Evolutionary conservation across 805 yeast genomes (phyloP), one percentile per base, ranked within the genome.

Genomic region (Metschnikowia koreensis): DNA sequence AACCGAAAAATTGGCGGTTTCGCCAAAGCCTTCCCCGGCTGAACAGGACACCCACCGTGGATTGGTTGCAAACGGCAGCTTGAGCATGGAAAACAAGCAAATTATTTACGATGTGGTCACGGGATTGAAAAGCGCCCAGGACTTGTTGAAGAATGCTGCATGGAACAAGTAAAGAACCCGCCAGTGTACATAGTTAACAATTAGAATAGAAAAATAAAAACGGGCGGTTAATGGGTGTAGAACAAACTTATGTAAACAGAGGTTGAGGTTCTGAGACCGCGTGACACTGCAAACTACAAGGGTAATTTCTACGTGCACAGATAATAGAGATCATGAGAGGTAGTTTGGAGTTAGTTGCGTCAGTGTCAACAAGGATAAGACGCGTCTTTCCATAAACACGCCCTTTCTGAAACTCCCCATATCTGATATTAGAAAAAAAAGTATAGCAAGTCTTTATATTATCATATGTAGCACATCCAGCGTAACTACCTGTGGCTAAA

Each of bases 61-160:
- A 48, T 62, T 69, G 54, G 58, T 58, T 62, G 59, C 62, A 49
- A 71, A 71, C 50, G 70, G 69, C 3, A 59, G 62, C 36, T 65
- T 71, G 56, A 46, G 49, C 44, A 42, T 64, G 26, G 57, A 50
- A 1, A 57, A 69, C 46, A 73, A 71, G 55, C 67, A 63, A 52
- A 31, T 53, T 8, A 59, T 74, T 47, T 68, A 63, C 49, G 67
- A 69, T 36, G 64, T 68, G 39, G 69, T 67, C 16, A 56, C 60
- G 38, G 75, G 76, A 1, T 44, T 59, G 43, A 61, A 59, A 53
- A 44, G 63, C 22, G 62, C 66, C 36, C 60, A 63, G 51, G 64
- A 60, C 44, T 59, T 68, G 54, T 58, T 67, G 46, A 62, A 60
- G 41, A 54, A 56, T 17, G 67, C 70, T 12, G 63, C 59, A 33